phyloP scores from a whole-genome alignment of 1,139 yeast genomes.

The Arxiozyma bovina region DNA sequence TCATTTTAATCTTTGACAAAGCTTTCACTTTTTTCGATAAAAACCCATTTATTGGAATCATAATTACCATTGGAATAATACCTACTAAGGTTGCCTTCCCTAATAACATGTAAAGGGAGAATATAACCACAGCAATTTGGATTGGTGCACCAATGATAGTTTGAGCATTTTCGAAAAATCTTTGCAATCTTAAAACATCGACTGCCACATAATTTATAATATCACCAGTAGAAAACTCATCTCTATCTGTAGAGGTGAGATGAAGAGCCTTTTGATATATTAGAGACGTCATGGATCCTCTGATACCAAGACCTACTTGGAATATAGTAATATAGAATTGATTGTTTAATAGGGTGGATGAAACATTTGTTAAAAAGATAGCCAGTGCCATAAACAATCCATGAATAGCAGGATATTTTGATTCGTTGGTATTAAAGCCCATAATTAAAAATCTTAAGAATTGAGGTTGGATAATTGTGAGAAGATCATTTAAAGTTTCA shows the following conservation, averaged over 20 bases:
- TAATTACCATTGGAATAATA: slow-evolving; percentile 42
- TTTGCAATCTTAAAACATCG: slow-evolving; percentile 49
- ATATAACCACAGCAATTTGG: slow-evolving; percentile 44
- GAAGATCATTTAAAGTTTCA: slow-evolving; percentile 39
- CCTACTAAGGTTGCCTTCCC: slow-evolving; percentile 60
- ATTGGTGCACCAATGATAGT: slow-evolving; percentile 52
- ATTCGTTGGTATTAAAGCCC: slow-evolving; percentile 35
- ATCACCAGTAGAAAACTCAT: slow-evolving; percentile 45
- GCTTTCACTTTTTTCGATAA: slow-evolving; percentile 42
- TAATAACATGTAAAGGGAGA: slow-evolving; percentile 48
- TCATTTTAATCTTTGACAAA: slow-evolving; percentile 56
- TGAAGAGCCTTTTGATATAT: slow-evolving; percentile 44
- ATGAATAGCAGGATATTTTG: slow-evolving; percentile 36
- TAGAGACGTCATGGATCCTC: slow-evolving; percentile 43
- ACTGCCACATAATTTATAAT: slow-evolving; percentile 51
- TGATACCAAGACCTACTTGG: slow-evolving; percentile 45
- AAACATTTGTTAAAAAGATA: slow-evolving; percentile 42
- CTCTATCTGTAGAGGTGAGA: slow-evolving; percentile 41
- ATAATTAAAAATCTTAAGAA: slow-evolving; percentile 41
- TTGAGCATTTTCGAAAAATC: slow-evolving; percentile 44
- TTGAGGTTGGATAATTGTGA: slow-evolving; percentile 50
- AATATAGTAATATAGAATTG: slow-evolving; percentile 45
- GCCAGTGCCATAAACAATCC: slow-evolving; percentile 45
- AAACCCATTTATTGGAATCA: slow-evolving; percentile 51
- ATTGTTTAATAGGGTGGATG: slow-evolving; percentile 42